Evolutionary conservation across 352 stramenopile genomes (phyloP).

Genomic region (Elongisporangium prolatum): DNA sequence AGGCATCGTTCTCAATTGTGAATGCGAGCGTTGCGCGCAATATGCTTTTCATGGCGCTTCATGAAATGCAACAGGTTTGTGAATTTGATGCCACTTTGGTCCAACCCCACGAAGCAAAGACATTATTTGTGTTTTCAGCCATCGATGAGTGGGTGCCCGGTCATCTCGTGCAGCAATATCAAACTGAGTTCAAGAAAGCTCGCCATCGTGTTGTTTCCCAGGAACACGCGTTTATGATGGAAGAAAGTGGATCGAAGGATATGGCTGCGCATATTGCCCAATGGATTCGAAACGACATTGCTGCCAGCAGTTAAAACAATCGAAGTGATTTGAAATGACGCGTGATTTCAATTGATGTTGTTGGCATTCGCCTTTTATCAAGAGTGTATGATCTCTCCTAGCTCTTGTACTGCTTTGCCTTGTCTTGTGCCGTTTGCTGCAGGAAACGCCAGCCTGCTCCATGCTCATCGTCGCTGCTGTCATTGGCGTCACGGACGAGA

Average conservation of each 20-base stretch:
- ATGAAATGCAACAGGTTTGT: conserved; percentile 53
- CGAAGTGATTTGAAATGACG: conserved; percentile 1
- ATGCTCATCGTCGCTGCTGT: conserved; percentile 1
- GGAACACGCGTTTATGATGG: conserved; percentile 79
- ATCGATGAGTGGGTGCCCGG: conserved; percentile 64
- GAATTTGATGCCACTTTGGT: conserved; percentile 44
- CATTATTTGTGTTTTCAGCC: conserved; percentile 63
- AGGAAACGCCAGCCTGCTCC: conserved; percentile 2
- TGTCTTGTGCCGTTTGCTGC: not conserved
- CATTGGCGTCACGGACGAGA: conserved; percentile 30
- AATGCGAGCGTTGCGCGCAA: conserved; percentile 56
- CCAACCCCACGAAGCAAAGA: conserved; percentile 36
- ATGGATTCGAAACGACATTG: conserved; percentile 41
- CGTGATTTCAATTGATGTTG: conserved; percentile 1
- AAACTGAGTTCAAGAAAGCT: conserved; percentile 37
- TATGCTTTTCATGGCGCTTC: conserved; percentile 55
- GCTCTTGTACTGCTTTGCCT: conserved; percentile 1
- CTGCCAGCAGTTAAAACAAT: not conserved
- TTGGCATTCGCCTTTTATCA: not conserved
- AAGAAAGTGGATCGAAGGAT: conserved; percentile 45
- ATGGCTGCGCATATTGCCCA: conserved; percentile 61
- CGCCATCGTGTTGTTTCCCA: conserved; percentile 48
- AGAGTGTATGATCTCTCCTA: not conserved
- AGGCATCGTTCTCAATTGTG: conserved; percentile 47
- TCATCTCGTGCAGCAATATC: conserved; percentile 51